These are phyloP conservation scores for Fusarium proliferatum DNA, from an alignment of 2,329 filamentous ascomycete species.

Conservation along the genomic window DNA sequence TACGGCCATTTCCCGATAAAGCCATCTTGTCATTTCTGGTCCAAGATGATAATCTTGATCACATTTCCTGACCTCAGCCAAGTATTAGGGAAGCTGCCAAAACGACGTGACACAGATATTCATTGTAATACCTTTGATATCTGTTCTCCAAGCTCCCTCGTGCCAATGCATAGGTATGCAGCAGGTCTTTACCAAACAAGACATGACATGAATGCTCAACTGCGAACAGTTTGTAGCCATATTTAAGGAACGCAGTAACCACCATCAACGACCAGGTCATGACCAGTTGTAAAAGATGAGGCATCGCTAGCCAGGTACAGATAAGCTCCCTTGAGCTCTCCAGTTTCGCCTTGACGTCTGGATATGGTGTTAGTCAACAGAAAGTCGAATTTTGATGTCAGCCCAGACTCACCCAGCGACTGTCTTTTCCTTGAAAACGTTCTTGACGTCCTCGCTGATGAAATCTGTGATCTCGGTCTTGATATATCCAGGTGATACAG, in stretches of 20 bases:
- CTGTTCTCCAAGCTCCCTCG: constrained; percentile 6
- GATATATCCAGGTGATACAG: constrained; percentile 80
- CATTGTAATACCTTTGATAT: neutral
- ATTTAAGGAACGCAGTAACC: constrained; percentile 70
- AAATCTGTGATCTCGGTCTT: constrained; percentile 78
- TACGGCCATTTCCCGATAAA: neutral
- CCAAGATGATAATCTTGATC: neutral
- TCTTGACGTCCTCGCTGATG: constrained; percentile 72
- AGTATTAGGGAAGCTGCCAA: neutral
- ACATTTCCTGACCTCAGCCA: neutral
- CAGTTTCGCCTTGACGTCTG: constrained; percentile 75
- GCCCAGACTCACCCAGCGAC: constrained; percentile 71
- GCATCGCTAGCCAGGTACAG: constrained; percentile 85
- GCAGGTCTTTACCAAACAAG: neutral
- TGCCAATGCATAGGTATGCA: neutral
- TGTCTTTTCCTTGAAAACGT: constrained; percentile 81
- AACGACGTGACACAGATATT: neutral
- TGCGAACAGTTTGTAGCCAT: neutral
- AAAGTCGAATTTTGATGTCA: neutral
- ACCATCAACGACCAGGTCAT: constrained; percentile 80
- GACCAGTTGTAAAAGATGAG: constrained; percentile 82
- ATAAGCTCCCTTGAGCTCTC: constrained; percentile 86
- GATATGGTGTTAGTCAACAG: constrained; percentile 23
- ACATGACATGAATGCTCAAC: neutral
- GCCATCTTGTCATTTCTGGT: neutral